Conservation (phyloP, 768 basidiomycete species). For the Phylloporus rhodoxanthus region DNA sequence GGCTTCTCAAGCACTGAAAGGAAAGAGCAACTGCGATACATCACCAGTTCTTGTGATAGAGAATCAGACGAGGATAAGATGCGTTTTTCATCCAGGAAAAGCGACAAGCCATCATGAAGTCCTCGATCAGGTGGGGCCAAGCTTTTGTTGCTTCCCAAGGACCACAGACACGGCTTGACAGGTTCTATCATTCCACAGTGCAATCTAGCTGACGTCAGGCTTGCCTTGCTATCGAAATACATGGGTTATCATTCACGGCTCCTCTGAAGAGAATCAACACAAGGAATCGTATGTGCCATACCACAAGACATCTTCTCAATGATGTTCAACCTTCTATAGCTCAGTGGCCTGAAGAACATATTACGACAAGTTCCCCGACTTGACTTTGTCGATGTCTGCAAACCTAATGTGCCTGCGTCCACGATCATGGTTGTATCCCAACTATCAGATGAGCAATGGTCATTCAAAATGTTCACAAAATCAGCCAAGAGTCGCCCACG, state of each 20-base stretch:
- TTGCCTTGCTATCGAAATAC: slow-evolving; percentile 68
- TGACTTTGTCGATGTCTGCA: slow-evolving; percentile 71
- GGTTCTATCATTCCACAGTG: slow-evolving; percentile 43
- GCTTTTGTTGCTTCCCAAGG: slow-evolving; percentile 39
- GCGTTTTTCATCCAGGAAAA: slow-evolving; percentile 7
- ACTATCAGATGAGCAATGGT: slow-evolving; percentile 18
- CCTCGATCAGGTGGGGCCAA: slow-evolving; percentile 46
- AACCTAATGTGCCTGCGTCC: slow-evolving; percentile 55
- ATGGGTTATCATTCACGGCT: no score
- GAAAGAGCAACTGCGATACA: slow-evolving; percentile 56
- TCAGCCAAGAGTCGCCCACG: no score
- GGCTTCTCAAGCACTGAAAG: slow-evolving; percentile 49
- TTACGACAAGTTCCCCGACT: slow-evolving; percentile 59
- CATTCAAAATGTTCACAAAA: not conserved
- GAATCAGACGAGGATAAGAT: slow-evolving; percentile 56
- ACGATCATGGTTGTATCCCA: slow-evolving; percentile 78
- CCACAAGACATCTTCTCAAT: no score
- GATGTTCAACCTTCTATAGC: no score
- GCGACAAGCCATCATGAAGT: slow-evolving; percentile 16
- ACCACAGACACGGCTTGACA: slow-evolving; percentile 8
- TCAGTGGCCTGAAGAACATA: no score
- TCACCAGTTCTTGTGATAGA: slow-evolving; percentile 67
- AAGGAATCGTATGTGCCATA: no score
- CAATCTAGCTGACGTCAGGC: slow-evolving; percentile 73
- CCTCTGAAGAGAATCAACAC: no score